phyloP scores from a whole-genome alignment of 331 rosid genomes.

The Stylosanthes scabra region DNA sequence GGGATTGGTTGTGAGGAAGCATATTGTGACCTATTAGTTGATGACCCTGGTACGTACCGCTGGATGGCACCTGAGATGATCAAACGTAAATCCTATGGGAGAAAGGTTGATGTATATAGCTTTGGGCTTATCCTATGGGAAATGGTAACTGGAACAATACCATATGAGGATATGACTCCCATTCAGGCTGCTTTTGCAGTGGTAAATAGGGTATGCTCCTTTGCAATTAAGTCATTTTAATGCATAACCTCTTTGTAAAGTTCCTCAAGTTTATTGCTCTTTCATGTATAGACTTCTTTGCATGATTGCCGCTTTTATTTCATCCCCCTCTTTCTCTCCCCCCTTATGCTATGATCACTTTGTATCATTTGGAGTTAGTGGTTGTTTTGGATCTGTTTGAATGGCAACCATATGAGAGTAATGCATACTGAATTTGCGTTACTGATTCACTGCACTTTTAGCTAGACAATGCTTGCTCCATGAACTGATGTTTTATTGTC shows the following conservation, averaged over 20 bases:
- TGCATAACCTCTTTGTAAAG: constrained; percentile 6
- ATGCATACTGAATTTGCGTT: not conserved
- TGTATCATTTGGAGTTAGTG: constrained; percentile 1
- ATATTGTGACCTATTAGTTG: constrained; percentile 75
- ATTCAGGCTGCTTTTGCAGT: constrained; percentile 99
- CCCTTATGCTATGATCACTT: not conserved
- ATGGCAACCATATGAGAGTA: constrained; percentile 12
- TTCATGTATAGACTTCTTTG: constrained; percentile 3
- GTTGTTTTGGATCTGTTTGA: constrained; percentile 23
- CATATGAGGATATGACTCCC: constrained; percentile 95
- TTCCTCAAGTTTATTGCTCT: not conserved
- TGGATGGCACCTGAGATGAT: constrained; percentile 99
- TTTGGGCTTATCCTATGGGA: constrained; percentile 97
- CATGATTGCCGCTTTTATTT: not conserved
- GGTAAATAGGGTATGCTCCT: constrained; percentile 75
- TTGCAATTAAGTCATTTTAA: constrained; percentile 18
- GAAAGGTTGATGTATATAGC: constrained; percentile 93
- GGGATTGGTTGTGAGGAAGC: constrained; percentile 95
- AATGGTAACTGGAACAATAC: constrained; percentile 82
- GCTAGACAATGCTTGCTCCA: constrained; percentile 29
- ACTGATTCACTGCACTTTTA: constrained; percentile 12
- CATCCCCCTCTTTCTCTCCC: not conserved
- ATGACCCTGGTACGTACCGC: constrained; percentile 96
- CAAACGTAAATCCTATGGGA: constrained; percentile 79
- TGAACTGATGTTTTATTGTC: constrained; percentile 26